These are phyloP conservation scores for Myriosclerotinia curreyana DNA, from an alignment of 2,329 filamentous ascomycete species.

Conservation along the genomic window DNA sequence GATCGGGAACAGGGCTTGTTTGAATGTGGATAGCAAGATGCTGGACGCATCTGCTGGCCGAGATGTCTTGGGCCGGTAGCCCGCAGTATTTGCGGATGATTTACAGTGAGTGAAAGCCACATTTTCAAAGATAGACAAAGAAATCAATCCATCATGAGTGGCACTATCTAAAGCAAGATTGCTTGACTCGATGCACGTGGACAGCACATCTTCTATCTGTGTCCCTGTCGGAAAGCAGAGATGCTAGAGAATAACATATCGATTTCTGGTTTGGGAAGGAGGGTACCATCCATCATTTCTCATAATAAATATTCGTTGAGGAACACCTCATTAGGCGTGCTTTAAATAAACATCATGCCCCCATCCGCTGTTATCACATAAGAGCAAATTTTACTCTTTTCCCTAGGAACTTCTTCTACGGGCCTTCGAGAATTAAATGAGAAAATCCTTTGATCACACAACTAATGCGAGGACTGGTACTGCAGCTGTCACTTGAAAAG, in stretches of 20 bases:
- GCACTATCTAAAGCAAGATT: constrained; percentile 35
- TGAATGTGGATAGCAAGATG: constrained; percentile 35
- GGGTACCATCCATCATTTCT: constrained; percentile 16
- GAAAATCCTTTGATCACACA: constrained; percentile 34
- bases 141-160: constrained; percentile 35
- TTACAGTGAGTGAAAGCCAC: constrained; percentile 30
- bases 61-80: constrained; percentile 42
- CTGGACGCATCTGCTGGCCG: constrained; percentile 36
- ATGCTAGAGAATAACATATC: constrained; percentile 6
- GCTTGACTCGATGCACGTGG: constrained; percentile 57
- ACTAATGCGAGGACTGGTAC: constrained; percentile 39
- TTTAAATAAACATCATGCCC: constrained; percentile 30
- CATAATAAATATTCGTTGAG: constrained; percentile 11
- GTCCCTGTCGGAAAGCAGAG: constrained; percentile 19
- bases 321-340: not conserved
- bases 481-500: constrained; percentile 44
- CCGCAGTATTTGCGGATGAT: constrained; percentile 49
- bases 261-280: constrained; percentile 22
- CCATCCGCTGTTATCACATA: constrained; percentile 34
- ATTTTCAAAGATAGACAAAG: constrained; percentile 48
- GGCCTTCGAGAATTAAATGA: constrained; percentile 44
- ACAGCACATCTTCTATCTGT: constrained; percentile 30
- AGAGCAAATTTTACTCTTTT: constrained; percentile 26
- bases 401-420: constrained; percentile 38
- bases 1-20: constrained; percentile 38